Percentiles rank a stretch among this genome's conserved stretches.
These are phyloP conservation scores for Fusarium sp. DNA, from an alignment of 2,329 filamentous ascomycete genomes.

Conservation along the genomic window DNA sequence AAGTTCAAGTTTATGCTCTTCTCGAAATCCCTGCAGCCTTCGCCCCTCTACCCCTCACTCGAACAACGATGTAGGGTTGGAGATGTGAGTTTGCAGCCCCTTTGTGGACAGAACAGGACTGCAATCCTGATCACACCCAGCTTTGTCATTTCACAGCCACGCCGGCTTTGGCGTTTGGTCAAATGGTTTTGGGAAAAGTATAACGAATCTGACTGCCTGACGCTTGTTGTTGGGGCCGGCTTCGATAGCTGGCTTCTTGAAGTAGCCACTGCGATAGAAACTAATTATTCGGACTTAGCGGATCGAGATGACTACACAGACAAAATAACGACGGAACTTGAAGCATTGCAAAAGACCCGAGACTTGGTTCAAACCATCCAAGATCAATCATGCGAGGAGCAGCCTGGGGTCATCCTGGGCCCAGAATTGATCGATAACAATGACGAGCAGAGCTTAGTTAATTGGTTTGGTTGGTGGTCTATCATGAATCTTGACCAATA, in stretches of 20 bases:
- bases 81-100: slow-evolving; percentile 43
- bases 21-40: slow-evolving; percentile 45
- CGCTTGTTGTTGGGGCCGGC: slow-evolving; percentile 47
- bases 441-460: slow-evolving; percentile 71
- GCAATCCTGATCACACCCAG: slow-evolving; percentile 56
- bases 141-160: slow-evolving; percentile 54
- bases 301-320: not conserved
- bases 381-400: slow-evolving; percentile 17
- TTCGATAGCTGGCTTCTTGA: slow-evolving; percentile 48
- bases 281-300: not conserved
- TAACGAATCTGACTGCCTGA: slow-evolving; percentile 25
- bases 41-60: slow-evolving; percentile 25
- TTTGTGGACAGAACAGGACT: slow-evolving; percentile 48
- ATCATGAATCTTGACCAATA: slow-evolving; percentile 60
- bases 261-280: slow-evolving; percentile 40
- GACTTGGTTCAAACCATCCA: slow-evolving; percentile 35
- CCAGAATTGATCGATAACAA: slow-evolving; percentile 62
- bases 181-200: slow-evolving; percentile 50
- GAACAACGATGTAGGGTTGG: slow-evolving; percentile 16
- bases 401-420: slow-evolving; percentile 56
- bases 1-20: slow-evolving; percentile 56
- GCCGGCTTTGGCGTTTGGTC: slow-evolving; percentile 49
- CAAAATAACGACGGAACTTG: slow-evolving; percentile 11
- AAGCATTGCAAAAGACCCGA: slow-evolving; percentile 42
- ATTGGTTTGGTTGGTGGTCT: slow-evolving; percentile 72